Percentiles rank a stretch among this genome's conserved stretches.
These are phyloP conservation scores for Mediolabrus comicus DNA, from an alignment of 108 stramenopile genomes.

Conservation along the genomic window DNA sequence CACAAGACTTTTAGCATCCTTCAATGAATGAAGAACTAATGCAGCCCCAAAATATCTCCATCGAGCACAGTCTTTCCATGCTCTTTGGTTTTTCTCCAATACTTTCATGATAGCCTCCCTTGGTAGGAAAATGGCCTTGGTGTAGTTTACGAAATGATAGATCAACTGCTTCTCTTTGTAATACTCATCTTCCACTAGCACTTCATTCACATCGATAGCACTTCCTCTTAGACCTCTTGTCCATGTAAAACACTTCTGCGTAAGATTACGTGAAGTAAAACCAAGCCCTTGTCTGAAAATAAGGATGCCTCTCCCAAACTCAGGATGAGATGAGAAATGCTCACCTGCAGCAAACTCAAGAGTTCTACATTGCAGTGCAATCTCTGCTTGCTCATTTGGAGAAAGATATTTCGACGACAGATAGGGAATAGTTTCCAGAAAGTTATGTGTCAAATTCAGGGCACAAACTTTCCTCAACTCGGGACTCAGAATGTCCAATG, in stretches of 20 bases:
- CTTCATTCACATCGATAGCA: conserved; percentile 38
- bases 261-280: conserved; percentile 6
- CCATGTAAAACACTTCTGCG: not conserved
- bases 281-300: conserved; percentile 28
- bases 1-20: not conserved
- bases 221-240: conserved; percentile 1
- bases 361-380: conserved; percentile 28
- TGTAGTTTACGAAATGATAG: conserved; percentile 38
- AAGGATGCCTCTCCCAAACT: conserved; percentile 39
- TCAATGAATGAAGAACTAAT: conserved; percentile 25
- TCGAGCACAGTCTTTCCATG: conserved; percentile 52
- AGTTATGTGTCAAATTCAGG: conserved; percentile 25
- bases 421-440: conserved; percentile 42
- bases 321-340: conserved; percentile 16
- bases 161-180: conserved; percentile 15
- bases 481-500: conserved; percentile 25
- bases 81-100: conserved; percentile 29
- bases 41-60: conserved; percentile 39
- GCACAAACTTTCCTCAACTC: conserved; percentile 28
- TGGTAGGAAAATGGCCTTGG: conserved; percentile 43
- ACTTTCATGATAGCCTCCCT: conserved; percentile 20
- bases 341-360: conserved; percentile 44
- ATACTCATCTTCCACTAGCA: conserved; percentile 43
- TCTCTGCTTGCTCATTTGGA: conserved; percentile 30
- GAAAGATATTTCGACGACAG: conserved; percentile 47